Base-by-base conservation (phyloP, 2,329 filamentous ascomycete genomes). In the Orbilia quercus region DNA sequence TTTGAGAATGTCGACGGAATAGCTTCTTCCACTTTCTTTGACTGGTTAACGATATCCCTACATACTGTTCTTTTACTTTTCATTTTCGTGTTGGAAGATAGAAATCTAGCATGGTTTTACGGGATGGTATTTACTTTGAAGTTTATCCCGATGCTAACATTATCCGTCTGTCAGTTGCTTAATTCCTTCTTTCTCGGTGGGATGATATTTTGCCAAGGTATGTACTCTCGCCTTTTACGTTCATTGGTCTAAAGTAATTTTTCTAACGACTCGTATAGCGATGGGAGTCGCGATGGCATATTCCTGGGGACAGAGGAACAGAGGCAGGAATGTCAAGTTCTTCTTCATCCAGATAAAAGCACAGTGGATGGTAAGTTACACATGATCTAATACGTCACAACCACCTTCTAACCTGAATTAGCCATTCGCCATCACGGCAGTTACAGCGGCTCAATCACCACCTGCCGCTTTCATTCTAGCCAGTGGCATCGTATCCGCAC, bases 401-500 rank as follows among this genome's bases (percentile, higher is more conserved):
- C n/a, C n/a, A 12, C 23, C 7, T 44, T 14, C 59, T 64, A 38
- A 64, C 23, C n/a, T 20, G n/a, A 31, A 6, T 42, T 22, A 64
- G 62, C 54, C 69, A 22, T 73, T 48, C 14, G 53, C 60, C 22
- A 73, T 73, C 16, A 20, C 45, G 16, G 69, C 45, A 14, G 28
- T 73, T 16, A 55, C 69, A 5, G 69, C 69, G 16, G 54, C 65
- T 23, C 69, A 73, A 25, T 36, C 60, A 9, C 69, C 69, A 7
- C 23, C 20, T 14, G 44, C 34, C 7, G 60, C 60, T 5, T 57
- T 60, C 18, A 23, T 66, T 28, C 31, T 73, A 1, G 42, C 31
- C 2, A 91, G 87, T 34, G 95, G 95, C n/a, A 84, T 99, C 9
- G 76, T 96, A 45, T 91, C 93, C 11, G 93, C 93, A 2, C 95